Conservation (phyloP, 805 yeast genomes). For the Kuraishia piskuri region DNA sequence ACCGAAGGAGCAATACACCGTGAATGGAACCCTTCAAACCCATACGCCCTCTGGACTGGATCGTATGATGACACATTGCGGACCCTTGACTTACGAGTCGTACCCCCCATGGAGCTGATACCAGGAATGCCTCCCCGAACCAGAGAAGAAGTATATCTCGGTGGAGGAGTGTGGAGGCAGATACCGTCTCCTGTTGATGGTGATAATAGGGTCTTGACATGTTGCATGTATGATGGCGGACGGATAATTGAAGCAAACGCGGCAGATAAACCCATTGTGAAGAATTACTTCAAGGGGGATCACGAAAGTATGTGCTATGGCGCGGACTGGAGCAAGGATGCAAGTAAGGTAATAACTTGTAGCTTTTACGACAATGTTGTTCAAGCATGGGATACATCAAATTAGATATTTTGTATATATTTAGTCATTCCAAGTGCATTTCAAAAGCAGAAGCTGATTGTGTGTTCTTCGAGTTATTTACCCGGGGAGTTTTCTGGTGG, state of each 20-base stretch:
- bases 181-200: constrained; percentile 43
- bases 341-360: constrained; percentile 58
- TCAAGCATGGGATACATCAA: constrained; percentile 53
- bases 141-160: constrained; percentile 34
- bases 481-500: not conserved
- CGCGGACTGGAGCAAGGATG: constrained; percentile 69
- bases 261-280: constrained; percentile 19
- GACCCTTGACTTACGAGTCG: constrained; percentile 56
- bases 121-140: constrained; percentile 44
- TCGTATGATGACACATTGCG: constrained; percentile 82
- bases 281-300: constrained; percentile 46
- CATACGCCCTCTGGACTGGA: constrained; percentile 69
- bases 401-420: not conserved
- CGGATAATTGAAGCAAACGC: constrained; percentile 34
- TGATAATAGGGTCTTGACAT: constrained; percentile 50
- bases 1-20: constrained; percentile 25
- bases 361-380: constrained; percentile 85
- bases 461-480: constrained; percentile 6
- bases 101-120: constrained; percentile 29
- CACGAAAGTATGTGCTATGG: constrained; percentile 96
- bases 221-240: constrained; percentile 97
- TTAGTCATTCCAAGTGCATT: not conserved
- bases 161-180: constrained; percentile 96
- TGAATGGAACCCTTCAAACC: constrained; percentile 27
- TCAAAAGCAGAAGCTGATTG: not conserved